Evolutionary conservation across 805 yeast genomes (phyloP).

Genomic region (Hanseniaspora osmophila): DNA sequence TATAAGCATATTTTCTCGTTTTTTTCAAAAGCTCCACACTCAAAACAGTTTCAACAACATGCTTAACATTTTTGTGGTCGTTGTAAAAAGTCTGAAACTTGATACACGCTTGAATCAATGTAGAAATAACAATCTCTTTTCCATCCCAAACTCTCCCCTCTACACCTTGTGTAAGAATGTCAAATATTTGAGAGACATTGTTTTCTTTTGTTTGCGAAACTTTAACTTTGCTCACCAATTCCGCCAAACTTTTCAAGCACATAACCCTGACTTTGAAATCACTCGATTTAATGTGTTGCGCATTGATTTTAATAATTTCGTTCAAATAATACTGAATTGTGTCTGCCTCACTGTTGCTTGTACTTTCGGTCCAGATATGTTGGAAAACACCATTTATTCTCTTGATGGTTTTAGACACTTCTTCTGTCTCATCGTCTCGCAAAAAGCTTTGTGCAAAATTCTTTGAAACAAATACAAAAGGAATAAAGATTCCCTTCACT

Average conservation of each 20-base stretch:
- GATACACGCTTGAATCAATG: conserved; percentile 45
- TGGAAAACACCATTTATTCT: conserved; percentile 37
- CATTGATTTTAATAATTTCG: conserved; percentile 49
- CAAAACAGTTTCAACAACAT: conserved; percentile 31
- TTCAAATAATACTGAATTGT: conserved; percentile 53
- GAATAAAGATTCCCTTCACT: conserved; percentile 52
- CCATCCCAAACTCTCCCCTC: conserved; percentile 82
- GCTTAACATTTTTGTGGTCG: conserved; percentile 20
- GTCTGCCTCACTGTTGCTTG: conserved; percentile 51
- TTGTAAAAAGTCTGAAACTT: conserved; percentile 29
- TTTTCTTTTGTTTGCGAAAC: conserved; percentile 13
- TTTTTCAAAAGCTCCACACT: conserved; percentile 50
- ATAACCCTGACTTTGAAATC: conserved; percentile 54
- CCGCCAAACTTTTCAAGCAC: conserved; percentile 51
- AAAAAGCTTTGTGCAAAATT: conserved; percentile 32
- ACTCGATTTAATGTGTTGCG: conserved; percentile 37
- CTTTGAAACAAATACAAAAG: conserved; percentile 65
- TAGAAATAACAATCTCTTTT: conserved; percentile 60
- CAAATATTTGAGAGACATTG: conserved; percentile 29
- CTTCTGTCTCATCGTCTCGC: background rate
- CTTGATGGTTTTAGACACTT: conserved; percentile 14
- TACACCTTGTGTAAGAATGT: conserved; percentile 42
- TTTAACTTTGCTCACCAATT: conserved; percentile 15
- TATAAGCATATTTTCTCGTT: conserved; percentile 45
- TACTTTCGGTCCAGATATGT: conserved; percentile 62